Evolutionary conservation across 345 rosid species (phyloP).

Genomic region (Salix exigua): DNA sequence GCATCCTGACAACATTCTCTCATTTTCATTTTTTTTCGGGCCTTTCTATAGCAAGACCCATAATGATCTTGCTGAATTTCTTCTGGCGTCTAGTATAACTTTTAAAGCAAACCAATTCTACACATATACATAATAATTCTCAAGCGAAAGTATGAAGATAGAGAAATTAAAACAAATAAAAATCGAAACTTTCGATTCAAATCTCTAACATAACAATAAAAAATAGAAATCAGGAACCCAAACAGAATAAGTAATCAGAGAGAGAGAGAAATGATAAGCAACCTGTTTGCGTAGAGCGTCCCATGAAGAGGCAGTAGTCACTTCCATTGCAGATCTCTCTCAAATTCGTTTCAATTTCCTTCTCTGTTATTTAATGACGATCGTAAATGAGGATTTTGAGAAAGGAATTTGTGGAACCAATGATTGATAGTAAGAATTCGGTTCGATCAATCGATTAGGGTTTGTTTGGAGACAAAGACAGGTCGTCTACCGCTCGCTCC

Average conservation of each 20-base stretch:
- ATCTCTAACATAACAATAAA: background rate
- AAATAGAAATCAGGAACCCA: background rate
- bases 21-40: no score
- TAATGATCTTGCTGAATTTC: no score
- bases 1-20: no score
- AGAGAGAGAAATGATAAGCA: background rate
- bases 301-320: constrained; percentile 76
- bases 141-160: background rate
- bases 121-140: no score
- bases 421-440: background rate
- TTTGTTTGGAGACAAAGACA: background rate
- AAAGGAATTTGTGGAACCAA: background rate
- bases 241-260: background rate
- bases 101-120: no score
- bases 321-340: constrained; percentile 48
- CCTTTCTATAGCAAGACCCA: no score
- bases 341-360: background rate
- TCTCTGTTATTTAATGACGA: background rate
- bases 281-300: constrained; percentile 95
- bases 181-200: background rate
- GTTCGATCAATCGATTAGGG: background rate
- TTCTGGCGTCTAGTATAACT: no score
- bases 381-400: no score
- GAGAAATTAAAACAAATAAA: background rate
- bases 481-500: background rate